phyloP scores from a whole-genome alignment of 208 protist species.

The Wallacemonas sp. region DNA sequence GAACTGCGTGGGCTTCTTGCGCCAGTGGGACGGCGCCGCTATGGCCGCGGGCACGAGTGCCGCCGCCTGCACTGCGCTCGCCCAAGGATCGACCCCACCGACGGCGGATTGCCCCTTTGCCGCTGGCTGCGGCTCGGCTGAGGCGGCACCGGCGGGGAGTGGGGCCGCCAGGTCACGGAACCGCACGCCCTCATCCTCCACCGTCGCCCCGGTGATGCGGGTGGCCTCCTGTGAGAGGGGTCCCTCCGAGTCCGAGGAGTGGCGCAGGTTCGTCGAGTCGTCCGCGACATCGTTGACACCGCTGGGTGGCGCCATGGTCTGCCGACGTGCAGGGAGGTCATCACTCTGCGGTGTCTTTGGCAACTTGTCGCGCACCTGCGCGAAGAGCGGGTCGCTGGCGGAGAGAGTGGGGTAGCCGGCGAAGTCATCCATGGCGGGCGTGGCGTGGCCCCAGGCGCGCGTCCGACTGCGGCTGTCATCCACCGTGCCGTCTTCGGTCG shows the following conservation, averaged over 20 bases:
- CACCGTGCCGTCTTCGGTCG: neutral
- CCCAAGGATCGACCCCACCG: neutral
- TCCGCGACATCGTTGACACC: neutral
- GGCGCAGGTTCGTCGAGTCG: neutral
- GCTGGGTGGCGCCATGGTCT: neutral
- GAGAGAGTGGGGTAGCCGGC: neutral
- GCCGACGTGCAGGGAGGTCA: neutral
- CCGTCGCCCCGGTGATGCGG: no score
- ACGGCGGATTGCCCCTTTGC: neutral
- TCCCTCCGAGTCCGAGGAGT: slow-evolving; percentile 4
- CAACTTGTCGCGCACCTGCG: neutral
- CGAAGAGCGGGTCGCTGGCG: neutral
- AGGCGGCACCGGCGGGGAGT: no score
- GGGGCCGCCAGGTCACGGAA: no score
- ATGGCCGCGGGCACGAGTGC: slow-evolving; percentile 39
- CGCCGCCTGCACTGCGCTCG: neutral
- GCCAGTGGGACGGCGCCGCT: slow-evolving; percentile 45
- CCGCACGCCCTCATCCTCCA: no score
- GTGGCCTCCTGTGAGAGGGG: neutral
- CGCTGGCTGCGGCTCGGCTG: neutral
- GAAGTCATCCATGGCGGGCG: slow-evolving; percentile 6
- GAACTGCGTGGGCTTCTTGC: slow-evolving; percentile 57
- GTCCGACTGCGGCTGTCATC: no score
- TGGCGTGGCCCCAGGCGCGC: no score
- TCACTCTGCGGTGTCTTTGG: neutral